These are phyloP conservation scores for Lignosus rhinocerotis DNA, from an alignment of 1,284 basidiomycete species.

Conservation along the genomic window DNA sequence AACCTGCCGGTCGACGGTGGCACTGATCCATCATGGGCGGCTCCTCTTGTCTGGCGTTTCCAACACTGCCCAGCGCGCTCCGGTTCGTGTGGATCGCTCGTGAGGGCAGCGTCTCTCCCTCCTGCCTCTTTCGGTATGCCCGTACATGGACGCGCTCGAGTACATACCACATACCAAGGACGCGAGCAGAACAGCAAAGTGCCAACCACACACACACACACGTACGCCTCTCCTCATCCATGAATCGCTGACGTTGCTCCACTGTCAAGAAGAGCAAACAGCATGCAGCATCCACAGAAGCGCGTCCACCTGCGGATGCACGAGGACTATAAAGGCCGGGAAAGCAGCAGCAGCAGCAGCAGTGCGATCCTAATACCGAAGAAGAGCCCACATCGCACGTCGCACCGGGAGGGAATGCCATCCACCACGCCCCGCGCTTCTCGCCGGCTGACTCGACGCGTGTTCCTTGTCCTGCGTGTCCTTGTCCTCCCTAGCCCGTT, in stretches of 20 bases:
- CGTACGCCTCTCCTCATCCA: not conserved
- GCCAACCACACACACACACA: not conserved
- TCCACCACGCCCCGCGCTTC: slow-evolving; percentile 24
- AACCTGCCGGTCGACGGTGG: slow-evolving; percentile 16
- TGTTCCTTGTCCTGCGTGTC: slow-evolving; percentile 1
- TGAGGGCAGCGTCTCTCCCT: slow-evolving; percentile 4
- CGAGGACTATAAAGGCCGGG: slow-evolving; percentile 5
- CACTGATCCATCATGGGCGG: slow-evolving; percentile 20
- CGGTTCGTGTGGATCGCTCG: slow-evolving; percentile 13
- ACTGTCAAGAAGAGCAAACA: not conserved
- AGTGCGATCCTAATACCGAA: not conserved
- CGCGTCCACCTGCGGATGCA: no score
- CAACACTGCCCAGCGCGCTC: slow-evolving; percentile 26
- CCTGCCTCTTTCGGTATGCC: slow-evolving; percentile 1
- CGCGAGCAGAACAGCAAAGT: not conserved
- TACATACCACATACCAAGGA: not conserved
- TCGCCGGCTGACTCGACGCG: slow-evolving; percentile 20
- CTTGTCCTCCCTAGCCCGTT: not conserved
- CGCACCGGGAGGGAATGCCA: slow-evolving; percentile 6
- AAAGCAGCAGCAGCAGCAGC: not conserved
- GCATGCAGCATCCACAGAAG: no score
- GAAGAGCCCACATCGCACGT: not conserved
- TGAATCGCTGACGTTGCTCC: not conserved
- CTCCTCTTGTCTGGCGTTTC: slow-evolving; percentile 15
- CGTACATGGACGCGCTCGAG: not conserved